Percentiles rank a stretch among this genome's conserved stretches.
Evolutionary conservation across 2,329 filamentous ascomycete species (phyloP).

Genomic region (Colletotrichum spinosum): DNA sequence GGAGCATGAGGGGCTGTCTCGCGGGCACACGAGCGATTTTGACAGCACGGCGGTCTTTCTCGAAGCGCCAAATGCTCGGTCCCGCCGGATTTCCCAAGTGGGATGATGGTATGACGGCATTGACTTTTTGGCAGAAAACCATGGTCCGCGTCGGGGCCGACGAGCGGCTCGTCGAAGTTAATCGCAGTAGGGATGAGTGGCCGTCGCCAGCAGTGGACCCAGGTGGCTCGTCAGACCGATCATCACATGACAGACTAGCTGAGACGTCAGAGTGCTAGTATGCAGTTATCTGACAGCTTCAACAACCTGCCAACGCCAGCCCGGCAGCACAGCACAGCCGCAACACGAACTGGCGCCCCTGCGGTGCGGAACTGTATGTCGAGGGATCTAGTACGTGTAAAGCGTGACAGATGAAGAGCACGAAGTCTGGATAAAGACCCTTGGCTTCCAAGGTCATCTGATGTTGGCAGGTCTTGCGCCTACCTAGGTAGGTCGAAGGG

Average conservation of each 20-base stretch:
- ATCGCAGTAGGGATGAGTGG: neutral
- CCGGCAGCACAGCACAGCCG: no score
- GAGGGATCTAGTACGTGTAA: no score
- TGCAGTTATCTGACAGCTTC: conserved; percentile 6
- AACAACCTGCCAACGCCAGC: neutral
- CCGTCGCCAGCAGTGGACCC: neutral
- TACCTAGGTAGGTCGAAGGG: neutral
- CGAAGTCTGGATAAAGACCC: no score
- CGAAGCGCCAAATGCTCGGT: conserved; percentile 24
- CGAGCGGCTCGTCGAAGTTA: conserved; percentile 17
- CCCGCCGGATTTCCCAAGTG: conserved; percentile 22
- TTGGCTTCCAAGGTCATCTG: no score
- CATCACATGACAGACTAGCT: conserved; percentile 9
- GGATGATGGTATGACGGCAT: conserved; percentile 34
- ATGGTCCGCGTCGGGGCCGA: conserved; percentile 14
- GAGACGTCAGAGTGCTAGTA: conserved; percentile 20
- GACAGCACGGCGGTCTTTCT: conserved; percentile 8
- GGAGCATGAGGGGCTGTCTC: no score
- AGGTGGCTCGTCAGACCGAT: conserved; percentile 1
- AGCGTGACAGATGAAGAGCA: no score
- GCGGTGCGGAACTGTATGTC: no score
- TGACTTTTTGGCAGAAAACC: conserved; percentile 20
- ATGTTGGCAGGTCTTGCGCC: no score
- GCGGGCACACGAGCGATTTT: no score
- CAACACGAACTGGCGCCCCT: no score